A percentile compares a stretch with the other conserved stretches of the same genome.
Evolutionary conservation across 306 rosid species (phyloP).

Genomic region (Prunus mume): DNA sequence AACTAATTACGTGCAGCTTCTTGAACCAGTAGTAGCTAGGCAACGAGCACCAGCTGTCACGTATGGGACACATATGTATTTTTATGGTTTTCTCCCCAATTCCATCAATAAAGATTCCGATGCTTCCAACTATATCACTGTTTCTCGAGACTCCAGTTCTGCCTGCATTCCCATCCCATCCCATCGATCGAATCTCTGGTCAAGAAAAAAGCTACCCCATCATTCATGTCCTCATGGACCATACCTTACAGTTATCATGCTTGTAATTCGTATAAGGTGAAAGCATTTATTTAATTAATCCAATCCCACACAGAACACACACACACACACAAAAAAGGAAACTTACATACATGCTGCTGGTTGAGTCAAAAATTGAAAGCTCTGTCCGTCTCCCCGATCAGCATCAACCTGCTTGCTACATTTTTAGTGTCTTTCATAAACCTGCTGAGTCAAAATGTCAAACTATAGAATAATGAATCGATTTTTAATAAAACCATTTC

Average conservation of each 20-base stretch:
- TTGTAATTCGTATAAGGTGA: too few species aligned
- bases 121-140: not conserved
- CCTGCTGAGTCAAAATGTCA: constrained; percentile 34
- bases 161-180: not conserved
- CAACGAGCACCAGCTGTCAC: constrained; percentile 30
- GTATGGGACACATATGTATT: constrained; percentile 4
- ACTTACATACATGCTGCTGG: too few species aligned
- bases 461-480: too few species aligned
- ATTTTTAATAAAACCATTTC: not conserved
- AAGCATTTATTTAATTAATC: too few species aligned
- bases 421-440: not conserved
- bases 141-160: not conserved
- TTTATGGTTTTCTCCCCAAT: constrained; percentile 20
- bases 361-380: too few species aligned
- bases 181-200: not conserved
- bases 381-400: too few species aligned
- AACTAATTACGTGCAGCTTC: constrained; percentile 16
- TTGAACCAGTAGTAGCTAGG: constrained; percentile 6
- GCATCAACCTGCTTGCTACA: constrained; percentile 3
- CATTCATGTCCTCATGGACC: not conserved
- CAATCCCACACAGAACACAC: too few species aligned
- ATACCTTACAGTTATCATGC: too few species aligned
- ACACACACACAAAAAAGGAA: fast-evolving
- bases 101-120: not conserved
- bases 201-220: not conserved